phyloP scores from a whole-genome alignment of 495 filamentous ascomycete species.

The Penicillium crystallinum region DNA sequence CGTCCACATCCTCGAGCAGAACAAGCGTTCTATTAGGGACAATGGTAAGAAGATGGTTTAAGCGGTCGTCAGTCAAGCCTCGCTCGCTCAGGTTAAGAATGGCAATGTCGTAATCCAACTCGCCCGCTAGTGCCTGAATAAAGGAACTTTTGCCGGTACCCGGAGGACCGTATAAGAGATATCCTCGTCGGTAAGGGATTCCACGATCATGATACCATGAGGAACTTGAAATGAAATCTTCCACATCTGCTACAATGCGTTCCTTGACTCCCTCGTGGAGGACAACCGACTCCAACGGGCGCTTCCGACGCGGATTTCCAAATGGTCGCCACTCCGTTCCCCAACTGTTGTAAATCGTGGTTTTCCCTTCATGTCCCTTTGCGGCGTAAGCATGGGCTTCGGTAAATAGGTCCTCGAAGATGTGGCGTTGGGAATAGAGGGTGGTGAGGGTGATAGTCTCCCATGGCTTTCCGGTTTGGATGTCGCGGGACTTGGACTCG shows the following conservation, averaged over 20 bases:
- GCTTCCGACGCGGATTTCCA: slow-evolving; percentile 80
- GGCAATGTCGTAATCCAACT: slow-evolving; percentile 89
- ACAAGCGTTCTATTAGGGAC: slow-evolving; percentile 81
- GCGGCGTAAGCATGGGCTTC: slow-evolving; percentile 77
- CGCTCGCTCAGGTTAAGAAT: slow-evolving; percentile 91
- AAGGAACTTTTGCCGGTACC: slow-evolving; percentile 96
- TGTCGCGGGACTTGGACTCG: slow-evolving; percentile 62
- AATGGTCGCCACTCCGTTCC: slow-evolving; percentile 80
- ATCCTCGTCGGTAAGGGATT: slow-evolving; percentile 90
- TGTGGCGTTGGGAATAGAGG: slow-evolving; percentile 76
- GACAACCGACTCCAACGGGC: slow-evolving; percentile 82
- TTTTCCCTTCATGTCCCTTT: slow-evolving; percentile 83
- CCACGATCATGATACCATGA: slow-evolving; percentile 93
- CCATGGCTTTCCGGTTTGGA: slow-evolving; percentile 80
- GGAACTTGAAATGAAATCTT: slow-evolving; percentile 71
- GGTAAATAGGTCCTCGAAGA: slow-evolving; percentile 79
- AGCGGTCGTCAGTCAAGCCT: slow-evolving; percentile 86
- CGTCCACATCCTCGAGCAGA: slow-evolving; percentile 91
- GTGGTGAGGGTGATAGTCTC: slow-evolving; percentile 92
- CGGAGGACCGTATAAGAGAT: slow-evolving; percentile 88
- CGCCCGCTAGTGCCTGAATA: slow-evolving; percentile 88
- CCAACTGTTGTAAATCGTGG: slow-evolving; percentile 79
- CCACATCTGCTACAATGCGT: slow-evolving; percentile 74
- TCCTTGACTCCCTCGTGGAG: slow-evolving; percentile 83
- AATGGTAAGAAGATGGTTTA: slow-evolving; percentile 83